Evolutionary conservation across 1,284 basidiomycete species (phyloP), one percentile per base, ranked within the genome.

Genomic region (Rhodotorula sp.): DNA sequence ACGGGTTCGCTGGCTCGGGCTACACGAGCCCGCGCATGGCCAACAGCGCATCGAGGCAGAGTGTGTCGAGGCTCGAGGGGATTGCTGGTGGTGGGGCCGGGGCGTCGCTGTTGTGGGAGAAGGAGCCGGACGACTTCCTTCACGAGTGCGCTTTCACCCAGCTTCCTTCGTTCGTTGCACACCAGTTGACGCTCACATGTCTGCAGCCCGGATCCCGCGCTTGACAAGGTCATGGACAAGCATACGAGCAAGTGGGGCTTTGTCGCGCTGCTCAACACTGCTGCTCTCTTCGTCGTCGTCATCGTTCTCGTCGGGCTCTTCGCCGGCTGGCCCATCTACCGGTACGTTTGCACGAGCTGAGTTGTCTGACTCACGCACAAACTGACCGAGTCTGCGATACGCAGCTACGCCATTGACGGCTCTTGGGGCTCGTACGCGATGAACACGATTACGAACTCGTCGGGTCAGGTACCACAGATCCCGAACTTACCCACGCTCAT

Each of bases 381-480:
- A 34, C 34, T 34, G 34, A 34, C 34, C 34, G 34, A 34, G 34
- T 34, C 34, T 34, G 34, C 42, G 17, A 0, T 16, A 5, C 10
- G 19, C 52, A 66, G 65, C 3, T 67, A 62, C 44, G 60, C 60
- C 14, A 67, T 67, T 21, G 60, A 67, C 10, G 66, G 66, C 10
- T 25, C 60, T 3, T 67, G 66, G 66, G 61, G 66, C 19, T 44
- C 41, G 17, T 67, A 67, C 55, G 66, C 66, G 4, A 42, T 25
- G 8, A 27, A 46, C 9, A 66, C 68, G 46, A 64, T 65, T 46
- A 73, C 68, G 25, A 79, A 79, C 49, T 62, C 67, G 13, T 67
- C 76, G 13, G 78, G 79, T 9, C 79, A 80, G 56, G 75, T 80
- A 4, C 74, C 79, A 2, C 54, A 66, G 50, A 77, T 80, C 25